phyloP scores from a whole-genome alignment of 2,329 filamentous ascomycete genomes.

The Cladosporium sp. region DNA sequence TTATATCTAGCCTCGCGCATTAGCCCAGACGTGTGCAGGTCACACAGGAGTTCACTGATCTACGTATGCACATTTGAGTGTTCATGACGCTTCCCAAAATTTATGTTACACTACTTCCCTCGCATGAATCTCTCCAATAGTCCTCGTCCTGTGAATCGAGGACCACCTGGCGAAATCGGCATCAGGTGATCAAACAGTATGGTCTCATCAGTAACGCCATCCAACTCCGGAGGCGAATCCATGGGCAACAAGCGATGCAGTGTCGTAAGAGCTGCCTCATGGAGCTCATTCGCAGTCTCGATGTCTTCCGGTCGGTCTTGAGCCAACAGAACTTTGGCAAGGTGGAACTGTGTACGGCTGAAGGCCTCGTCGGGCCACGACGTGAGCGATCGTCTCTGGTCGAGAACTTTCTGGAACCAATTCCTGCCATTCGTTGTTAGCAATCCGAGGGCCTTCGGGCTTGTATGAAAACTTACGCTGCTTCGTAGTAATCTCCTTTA shows the following conservation, averaged over 20 bases:
- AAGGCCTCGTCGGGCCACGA: background rate
- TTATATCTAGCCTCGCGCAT: no score
- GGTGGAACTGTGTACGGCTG: background rate
- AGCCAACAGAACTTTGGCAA: background rate
- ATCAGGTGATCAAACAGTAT: background rate
- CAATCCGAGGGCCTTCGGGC: background rate
- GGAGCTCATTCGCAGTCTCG: background rate
- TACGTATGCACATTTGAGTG: no score
- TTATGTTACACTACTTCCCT: background rate
- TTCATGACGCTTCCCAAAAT: no score
- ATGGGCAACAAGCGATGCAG: background rate
- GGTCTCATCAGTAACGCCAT: background rate
- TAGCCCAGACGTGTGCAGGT: background rate
- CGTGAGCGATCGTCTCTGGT: background rate
- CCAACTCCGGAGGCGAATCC: background rate
- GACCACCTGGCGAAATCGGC: background rate
- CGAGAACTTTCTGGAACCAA: background rate
- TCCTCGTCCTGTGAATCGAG: background rate
- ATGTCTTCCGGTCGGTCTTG: background rate
- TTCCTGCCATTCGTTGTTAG: background rate
- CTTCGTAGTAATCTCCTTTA: background rate
- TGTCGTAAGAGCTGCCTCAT: background rate
- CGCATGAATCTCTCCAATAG: background rate
- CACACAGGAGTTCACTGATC: background rate
- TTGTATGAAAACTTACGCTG: background rate